Base-by-base conservation (phyloP, 148 eudicot genomes). In the Nyssa sinensis region DNA sequence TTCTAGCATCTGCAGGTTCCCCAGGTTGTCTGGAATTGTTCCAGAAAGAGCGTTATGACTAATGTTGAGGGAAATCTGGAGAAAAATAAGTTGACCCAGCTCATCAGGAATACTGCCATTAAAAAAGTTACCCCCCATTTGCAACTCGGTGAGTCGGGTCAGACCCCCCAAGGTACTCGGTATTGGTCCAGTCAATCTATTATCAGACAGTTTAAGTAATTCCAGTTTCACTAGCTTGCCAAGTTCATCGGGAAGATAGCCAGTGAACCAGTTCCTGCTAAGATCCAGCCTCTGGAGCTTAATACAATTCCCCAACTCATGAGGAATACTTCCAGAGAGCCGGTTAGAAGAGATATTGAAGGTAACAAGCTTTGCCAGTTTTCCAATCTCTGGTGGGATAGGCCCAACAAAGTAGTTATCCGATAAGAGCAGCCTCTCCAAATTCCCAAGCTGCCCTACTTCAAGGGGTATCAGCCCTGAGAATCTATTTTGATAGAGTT, bases 61-160 rank as follows among this genome's bases (percentile, higher is more conserved):
- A 41, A 94, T 66, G 58, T 94, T 94, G 63, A 94, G 84, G 34
- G 87, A 89, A 32, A 94, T 94, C 80, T 94, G 98, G 32, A 94
- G 92, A 75, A 87, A 75, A 33, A 80, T 72, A 37, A 94, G 74
- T 33, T 72, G 87, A 51, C 98, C 96, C 31, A 94, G 77, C 73
- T 84, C 87, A 23, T 77, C 58, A 32, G 98, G 98, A 53, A 94
- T 90, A 69, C 49, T 71, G 9, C 98, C 98, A 2, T 88, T 81
- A 64, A 94, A 87, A 49, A 76, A 80, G 76, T 92, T 94, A 21
- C 98, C 96, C 27, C 98, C 98, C 91, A 92, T 87, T 74, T 92
- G 97, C 71, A 94, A 78, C 71, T 91, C 98, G 0, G 93, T 88
- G 44, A 94, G 74, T 72, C 82, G 86, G 31, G 85, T 67, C 19